Base-by-base conservation (phyloP, 129 eudicot genomes). In the Helianthus tuberosus region DNA sequence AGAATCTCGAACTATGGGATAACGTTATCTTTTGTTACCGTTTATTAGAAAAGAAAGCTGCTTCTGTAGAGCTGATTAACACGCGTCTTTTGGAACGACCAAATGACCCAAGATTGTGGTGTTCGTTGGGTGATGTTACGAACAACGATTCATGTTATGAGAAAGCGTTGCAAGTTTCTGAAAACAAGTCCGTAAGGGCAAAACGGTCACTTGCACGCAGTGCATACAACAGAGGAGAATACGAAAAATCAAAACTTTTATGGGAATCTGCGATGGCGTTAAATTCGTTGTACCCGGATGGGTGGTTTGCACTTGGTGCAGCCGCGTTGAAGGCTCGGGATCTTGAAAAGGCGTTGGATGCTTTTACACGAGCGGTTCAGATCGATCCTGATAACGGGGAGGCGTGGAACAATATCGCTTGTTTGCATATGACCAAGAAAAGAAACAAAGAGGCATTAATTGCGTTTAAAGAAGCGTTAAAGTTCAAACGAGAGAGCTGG, bases 381-480 rank as follows among this genome's bases (percentile, higher is more conserved):
- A 88, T 95, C 35, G 99, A 95, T 84, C 99, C 99, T 11, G 97
- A 91, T 54, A 88, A 91, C 64, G 97, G 97, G 61, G 99, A 95
- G 85, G 97, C 99, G 43, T 95, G 99, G 99, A 91, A 91, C 75
- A 95, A 95, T 68, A 82, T 95, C 38, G 99, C 99, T 36, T 95
- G 96, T 62, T 75, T 95, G 81, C 99, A 91, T 72, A 88, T 88
- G 96, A 77, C 87, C 8, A 95, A 84, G 69, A 85, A 91, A 74
- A 79, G 82, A 76, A 91, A 62, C 72, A 87, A 85, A 77, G 94
- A 95, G 82, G 84, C 99, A 29, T 78, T 89, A 60, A 79, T 95
- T 74, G 96, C 99, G 3, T 91, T 95, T 54, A 95, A 84, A 76
- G 99, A 95, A 81, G 99, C 99, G 29, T 66, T 95, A 66, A 95